Percentiles rank a stretch among this genome's conserved stretches.
Conservation (phyloP, 1,284 basidiomycete species). For the Trichosporon faecale region DNA sequence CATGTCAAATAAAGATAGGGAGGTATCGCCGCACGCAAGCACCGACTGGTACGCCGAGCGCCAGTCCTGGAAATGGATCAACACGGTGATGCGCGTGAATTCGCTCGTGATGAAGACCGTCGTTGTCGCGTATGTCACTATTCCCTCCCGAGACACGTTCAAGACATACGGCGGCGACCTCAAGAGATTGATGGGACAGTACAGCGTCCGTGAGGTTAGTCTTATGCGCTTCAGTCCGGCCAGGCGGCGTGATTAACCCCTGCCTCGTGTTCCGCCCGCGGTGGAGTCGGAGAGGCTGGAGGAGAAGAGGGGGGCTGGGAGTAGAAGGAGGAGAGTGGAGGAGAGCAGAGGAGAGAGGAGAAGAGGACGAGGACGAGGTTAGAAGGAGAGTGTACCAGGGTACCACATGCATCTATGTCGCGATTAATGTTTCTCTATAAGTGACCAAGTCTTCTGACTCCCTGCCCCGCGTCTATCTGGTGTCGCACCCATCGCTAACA, state of each 20-base stretch:
- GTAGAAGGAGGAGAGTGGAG: not conserved
- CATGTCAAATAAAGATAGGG: conserved; percentile 70
- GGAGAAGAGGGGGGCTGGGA: not conserved
- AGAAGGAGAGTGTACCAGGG: too few species aligned
- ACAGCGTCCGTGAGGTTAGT: conserved; percentile 78
- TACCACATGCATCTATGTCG: too few species aligned
- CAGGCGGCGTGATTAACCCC: conserved; percentile 37
- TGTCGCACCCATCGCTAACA: too few species aligned
- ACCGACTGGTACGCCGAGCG: conserved; percentile 61
- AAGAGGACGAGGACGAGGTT: too few species aligned
- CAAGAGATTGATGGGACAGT: conserved; percentile 64
- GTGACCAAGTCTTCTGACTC: too few species aligned
- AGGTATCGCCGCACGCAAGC: conserved; percentile 58
- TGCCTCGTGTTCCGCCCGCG: not conserved
- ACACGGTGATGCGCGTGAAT: conserved; percentile 94
- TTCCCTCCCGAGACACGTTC: conserved; percentile 66
- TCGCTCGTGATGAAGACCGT: conserved; percentile 96
- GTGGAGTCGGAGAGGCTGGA: not conserved
- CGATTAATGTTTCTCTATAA: too few species aligned
- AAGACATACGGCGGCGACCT: conserved; percentile 57
- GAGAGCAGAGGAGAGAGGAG: too few species aligned
- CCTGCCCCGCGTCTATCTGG: too few species aligned
- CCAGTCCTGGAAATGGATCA: conserved; percentile 91
- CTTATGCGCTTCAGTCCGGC: conserved; percentile 55
- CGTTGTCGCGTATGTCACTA: conserved; percentile 83